Conservation (phyloP, 306 rosid genomes). For the Arachis hypogaea region DNA sequence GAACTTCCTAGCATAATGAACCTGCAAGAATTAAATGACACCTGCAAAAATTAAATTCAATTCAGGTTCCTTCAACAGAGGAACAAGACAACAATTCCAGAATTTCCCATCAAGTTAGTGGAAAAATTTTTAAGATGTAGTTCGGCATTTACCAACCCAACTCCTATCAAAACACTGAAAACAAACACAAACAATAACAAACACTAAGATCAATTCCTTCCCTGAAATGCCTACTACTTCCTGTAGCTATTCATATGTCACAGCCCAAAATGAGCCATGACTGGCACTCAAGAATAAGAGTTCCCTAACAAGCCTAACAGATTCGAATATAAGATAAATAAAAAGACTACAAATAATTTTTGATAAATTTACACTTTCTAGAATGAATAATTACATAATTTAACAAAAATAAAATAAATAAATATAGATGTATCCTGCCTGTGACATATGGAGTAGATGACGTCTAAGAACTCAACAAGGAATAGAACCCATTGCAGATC, state of each 20-base stretch:
- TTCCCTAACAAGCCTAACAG: no score
- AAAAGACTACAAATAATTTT: no score
- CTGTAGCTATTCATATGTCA: not conserved
- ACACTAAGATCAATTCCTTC: not conserved
- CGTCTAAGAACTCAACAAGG: no score
- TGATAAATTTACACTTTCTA: no score
- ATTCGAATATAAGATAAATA: no score
- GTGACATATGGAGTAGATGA: no score
- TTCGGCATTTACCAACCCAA: not conserved
- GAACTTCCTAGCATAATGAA: conserved; percentile 76
- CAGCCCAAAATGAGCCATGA: no score
- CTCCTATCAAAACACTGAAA: not conserved
- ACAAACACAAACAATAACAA: not conserved
- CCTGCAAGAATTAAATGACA: conserved; percentile 74
- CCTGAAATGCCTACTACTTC: conserved; percentile 17
- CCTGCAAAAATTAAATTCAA: conserved; percentile 59
- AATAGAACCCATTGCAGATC: no score
- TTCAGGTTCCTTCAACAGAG: conserved; percentile 54
- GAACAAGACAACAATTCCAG: conserved; percentile 39
- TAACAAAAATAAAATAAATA: no score
- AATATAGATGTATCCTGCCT: no score
- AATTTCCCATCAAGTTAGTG: conserved; percentile 6
- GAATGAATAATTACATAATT: no score
- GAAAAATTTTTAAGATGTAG: not conserved
- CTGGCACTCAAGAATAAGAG: no score